phyloP scores from a whole-genome alignment of 805 yeast genomes.

The Saturnispora quitensis region DNA sequence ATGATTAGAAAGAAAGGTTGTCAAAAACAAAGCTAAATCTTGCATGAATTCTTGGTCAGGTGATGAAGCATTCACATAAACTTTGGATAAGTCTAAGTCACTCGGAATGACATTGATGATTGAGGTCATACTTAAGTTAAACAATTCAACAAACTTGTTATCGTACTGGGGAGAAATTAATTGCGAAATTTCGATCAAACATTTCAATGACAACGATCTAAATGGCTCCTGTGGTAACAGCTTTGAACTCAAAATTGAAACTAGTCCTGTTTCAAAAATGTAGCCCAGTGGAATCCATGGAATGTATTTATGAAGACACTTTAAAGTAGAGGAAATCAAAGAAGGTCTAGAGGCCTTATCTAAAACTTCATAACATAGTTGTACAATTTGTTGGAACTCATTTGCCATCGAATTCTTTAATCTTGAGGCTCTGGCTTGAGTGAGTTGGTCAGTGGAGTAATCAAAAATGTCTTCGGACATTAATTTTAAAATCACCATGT shows the following conservation, averaged over 20 bases:
- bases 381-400: constrained; percentile 89
- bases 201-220: constrained; percentile 77
- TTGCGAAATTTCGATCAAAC: constrained; percentile 83
- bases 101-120: constrained; percentile 63
- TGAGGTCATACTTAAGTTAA: constrained; percentile 64
- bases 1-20: constrained; percentile 76
- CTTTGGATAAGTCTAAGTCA: constrained; percentile 56
- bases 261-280: constrained; percentile 78
- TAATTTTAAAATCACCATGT: constrained; percentile 84
- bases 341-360: constrained; percentile 84
- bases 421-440: constrained; percentile 84
- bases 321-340: constrained; percentile 73
- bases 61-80: constrained; percentile 68
- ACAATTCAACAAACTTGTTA: constrained; percentile 56
- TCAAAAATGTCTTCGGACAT: constrained; percentile 95
- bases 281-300: constrained; percentile 93
- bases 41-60: constrained; percentile 89
- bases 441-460: constrained; percentile 90
- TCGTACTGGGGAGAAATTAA: constrained; percentile 48
- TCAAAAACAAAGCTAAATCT: constrained; percentile 87
- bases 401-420: constrained; percentile 77
- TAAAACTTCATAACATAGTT: constrained; percentile 85
- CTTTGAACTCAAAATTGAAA: constrained; percentile 62
- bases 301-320: constrained; percentile 72
- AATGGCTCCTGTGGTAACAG: constrained; percentile 72